Percentiles rank a stretch among this genome's conserved stretches.
Evolutionary conservation across 306 rosid genomes (phyloP).

Genomic region (Gillenia trifoliata): DNA sequence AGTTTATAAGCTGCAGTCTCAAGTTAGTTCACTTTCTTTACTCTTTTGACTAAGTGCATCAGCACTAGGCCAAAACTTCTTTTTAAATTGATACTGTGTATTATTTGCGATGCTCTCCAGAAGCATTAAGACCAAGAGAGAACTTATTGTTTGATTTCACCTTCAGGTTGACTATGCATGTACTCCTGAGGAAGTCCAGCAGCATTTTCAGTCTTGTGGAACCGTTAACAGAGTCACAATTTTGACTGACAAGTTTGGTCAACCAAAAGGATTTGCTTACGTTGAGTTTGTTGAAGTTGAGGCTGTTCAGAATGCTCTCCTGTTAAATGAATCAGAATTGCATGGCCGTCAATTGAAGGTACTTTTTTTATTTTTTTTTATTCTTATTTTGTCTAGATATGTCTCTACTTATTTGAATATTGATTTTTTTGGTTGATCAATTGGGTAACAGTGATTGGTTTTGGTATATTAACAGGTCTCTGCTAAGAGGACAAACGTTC

Average conservation of each 20-base stretch:
- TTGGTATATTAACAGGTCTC: slow-evolving; percentile 63
- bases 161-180: slow-evolving; percentile 95
- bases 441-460: slow-evolving; percentile 17
- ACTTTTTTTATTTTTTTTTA: background rate
- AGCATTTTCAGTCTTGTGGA: slow-evolving; percentile 99
- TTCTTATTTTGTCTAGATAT: background rate
- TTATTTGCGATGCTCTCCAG: background rate
- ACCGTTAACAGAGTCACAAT: slow-evolving; percentile 98
- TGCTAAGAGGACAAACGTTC: slow-evolving; percentile 90
- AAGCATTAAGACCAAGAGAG: background rate
- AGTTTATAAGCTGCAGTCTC: background rate
- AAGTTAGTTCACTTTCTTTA: slow-evolving; percentile 2
- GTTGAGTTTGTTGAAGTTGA: slow-evolving; percentile 97
- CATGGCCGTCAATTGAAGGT: slow-evolving; percentile 99
- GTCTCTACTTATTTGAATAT: slow-evolving; percentile 8
- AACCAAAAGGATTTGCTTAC: slow-evolving; percentile 97
- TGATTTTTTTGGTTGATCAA: slow-evolving; percentile 17
- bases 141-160: background rate
- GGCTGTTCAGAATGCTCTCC: slow-evolving; percentile 88
- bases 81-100: background rate
- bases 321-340: slow-evolving; percentile 92
- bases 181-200: slow-evolving; percentile 98
- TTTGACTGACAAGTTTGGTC: slow-evolving; percentile 98
- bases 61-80: background rate
- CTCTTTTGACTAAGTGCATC: background rate